Conservation (phyloP, 1,284 basidiomycete genomes). For the Marasmius tenuissimus region DNA sequence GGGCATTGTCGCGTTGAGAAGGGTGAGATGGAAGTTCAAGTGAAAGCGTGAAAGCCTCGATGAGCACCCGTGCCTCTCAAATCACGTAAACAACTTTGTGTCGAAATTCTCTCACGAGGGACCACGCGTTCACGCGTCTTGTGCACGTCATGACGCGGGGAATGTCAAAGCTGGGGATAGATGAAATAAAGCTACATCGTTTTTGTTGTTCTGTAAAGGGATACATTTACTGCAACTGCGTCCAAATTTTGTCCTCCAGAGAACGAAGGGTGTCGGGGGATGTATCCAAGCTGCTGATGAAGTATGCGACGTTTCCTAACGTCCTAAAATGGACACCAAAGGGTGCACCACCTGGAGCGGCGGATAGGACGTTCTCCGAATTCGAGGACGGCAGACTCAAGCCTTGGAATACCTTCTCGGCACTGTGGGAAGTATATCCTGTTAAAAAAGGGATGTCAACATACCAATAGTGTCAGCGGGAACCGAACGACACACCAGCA, state of each 20-base stretch:
- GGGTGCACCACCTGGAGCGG: constrained; percentile 53
- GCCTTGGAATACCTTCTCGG: constrained; percentile 57
- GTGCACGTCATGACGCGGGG: too few species aligned
- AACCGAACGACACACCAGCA: constrained; percentile 44
- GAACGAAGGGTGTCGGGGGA: constrained; percentile 47
- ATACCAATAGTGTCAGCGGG: not conserved
- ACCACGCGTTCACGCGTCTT: too few species aligned
- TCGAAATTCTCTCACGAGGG: too few species aligned
- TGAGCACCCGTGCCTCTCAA: too few species aligned
- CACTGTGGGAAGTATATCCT: constrained; percentile 81
- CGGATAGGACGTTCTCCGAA: constrained; percentile 28
- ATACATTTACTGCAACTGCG: constrained; percentile 7
- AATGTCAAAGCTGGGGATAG: too few species aligned
- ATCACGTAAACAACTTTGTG: too few species aligned
- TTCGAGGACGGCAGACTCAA: constrained; percentile 30
- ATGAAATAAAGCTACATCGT: too few species aligned
- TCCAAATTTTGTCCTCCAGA: constrained; percentile 64
- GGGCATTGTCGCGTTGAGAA: constrained; percentile 43
- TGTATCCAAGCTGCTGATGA: constrained; percentile 92
- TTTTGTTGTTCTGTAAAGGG: not conserved
- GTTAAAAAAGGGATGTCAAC: constrained; percentile 7
- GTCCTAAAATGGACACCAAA: constrained; percentile 88
- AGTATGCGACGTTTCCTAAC: constrained; percentile 90
- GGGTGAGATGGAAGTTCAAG: not conserved
- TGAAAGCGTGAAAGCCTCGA: not conserved